Base-by-base conservation (phyloP, 2,329 filamentous ascomycete species). In the Cladosporium sp. region DNA sequence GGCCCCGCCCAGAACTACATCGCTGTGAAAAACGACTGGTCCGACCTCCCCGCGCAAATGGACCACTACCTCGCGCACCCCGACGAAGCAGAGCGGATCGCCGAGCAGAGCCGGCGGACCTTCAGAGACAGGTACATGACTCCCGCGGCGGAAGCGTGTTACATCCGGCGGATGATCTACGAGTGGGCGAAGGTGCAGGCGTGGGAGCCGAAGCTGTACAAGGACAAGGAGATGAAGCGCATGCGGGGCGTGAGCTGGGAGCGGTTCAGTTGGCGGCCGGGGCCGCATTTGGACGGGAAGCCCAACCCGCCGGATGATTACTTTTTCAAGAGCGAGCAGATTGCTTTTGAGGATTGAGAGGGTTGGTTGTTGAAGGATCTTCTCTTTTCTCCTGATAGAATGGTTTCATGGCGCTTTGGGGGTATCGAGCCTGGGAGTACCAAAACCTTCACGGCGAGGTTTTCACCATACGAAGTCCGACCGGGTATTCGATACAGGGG, bases 1-100 rank as follows among this genome's bases (percentile, higher is more conserved):
- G 65, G 64, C 3, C 48, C 54, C 9, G 46, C 60, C 3, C 64
- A 67, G 46, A 68, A 68, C 48, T 61, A 60, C 43, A 54, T 68
- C 13, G 37, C 44, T 2, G 59, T 65, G 4, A 48, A 56, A n/a
- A 43, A 59, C 2, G 59, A 67, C 46, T 67, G 56, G 54, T 56
- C 52, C 9, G 62, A 66, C 52, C 55, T 67, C n/a, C 57, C 62
- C 38, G 54, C 59, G 40, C 59, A 61, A 31, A 56, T 66, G 9
- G 44, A 53, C 8, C 53, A 59, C 38, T 62, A 61, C 40, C 53
- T 63, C 18, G 52, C 46, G 9, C 49, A 64, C n/a, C 56, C 58
- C 0, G 40, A 42, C 16, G 54, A 60, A 32, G 58, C 62, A 18
- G 49, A 62, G 34, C 40, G 35, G 11, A 63, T 67, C 22, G 61